Evolutionary conservation across 148 eudicot species (phyloP).

Genomic region (Beta vulgaris): DNA sequence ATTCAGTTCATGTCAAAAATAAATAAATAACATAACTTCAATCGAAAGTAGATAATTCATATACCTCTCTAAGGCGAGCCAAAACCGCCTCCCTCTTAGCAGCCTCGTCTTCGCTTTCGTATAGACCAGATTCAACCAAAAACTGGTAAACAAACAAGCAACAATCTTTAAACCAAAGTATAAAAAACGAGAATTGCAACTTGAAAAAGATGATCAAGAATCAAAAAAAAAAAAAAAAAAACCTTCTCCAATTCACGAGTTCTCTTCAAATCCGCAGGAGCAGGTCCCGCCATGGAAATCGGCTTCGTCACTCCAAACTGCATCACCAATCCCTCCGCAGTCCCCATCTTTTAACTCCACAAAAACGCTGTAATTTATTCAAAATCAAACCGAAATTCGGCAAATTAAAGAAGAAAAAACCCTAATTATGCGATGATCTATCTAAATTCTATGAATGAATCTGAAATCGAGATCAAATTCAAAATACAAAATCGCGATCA

Average conservation of each 20-base stretch:
- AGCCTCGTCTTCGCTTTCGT: constrained; percentile 66
- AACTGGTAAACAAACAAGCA: constrained; percentile 37
- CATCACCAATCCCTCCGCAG: constrained; percentile 34
- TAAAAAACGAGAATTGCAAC: neutral
- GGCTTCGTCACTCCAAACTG: constrained; percentile 62
- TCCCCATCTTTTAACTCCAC: constrained; percentile 30
- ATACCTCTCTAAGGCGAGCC: constrained; percentile 61
- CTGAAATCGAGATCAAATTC: too few relatives aligned
- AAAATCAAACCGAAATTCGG: neutral
- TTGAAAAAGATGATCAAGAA: neutral
- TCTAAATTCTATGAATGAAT: too few relatives aligned
- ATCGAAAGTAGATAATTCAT: neutral
- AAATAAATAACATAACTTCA: neutral
- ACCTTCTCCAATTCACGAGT: constrained; percentile 62
- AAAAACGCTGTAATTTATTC: neutral
- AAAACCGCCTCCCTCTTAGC: constrained; percentile 68
- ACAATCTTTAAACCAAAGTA: neutral
- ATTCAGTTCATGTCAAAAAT: neutral
- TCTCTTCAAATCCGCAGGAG: constrained; percentile 41
- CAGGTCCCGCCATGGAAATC: constrained; percentile 59
- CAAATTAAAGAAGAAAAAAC: neutral
- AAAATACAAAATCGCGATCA: neutral
- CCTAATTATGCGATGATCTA: neutral
- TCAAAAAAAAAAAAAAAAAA: neutral
- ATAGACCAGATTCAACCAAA: constrained; percentile 58